phyloP scores from a whole-genome alignment of 225 moss, liverwort and hornwort species.

The Bryoerythrophyllum caledonicum region DNA sequence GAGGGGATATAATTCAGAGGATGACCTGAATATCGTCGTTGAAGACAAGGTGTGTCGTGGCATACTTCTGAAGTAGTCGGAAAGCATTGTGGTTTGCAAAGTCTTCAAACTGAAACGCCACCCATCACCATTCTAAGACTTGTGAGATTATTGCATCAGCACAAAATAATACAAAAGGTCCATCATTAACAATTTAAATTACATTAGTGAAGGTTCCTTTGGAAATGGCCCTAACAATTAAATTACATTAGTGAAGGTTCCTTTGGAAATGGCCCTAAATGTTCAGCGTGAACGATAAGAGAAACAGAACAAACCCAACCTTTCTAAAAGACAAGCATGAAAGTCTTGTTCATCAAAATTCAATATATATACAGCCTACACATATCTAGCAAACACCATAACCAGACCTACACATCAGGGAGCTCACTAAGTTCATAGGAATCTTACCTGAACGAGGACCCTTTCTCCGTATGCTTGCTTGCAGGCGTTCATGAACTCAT shows the following conservation, averaged over 20 bases:
- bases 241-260: background rate
- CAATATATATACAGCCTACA: background rate
- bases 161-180: background rate
- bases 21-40: constrained; percentile 91
- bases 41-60: constrained; percentile 73
- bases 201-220: background rate
- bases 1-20: constrained; percentile 10
- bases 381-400: background rate
- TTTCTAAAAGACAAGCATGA: constrained; percentile 9
- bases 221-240: background rate
- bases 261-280: background rate
- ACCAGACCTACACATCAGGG: constrained; percentile 3
- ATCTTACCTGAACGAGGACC: constrained; percentile 76
- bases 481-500: constrained; percentile 81
- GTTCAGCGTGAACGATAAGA: background rate
- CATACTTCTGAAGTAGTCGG: constrained; percentile 75
- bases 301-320: constrained; percentile 16
- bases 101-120: constrained; percentile 74
- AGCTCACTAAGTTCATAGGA: constrained; percentile 10
- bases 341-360: constrained; percentile 1
- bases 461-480: constrained; percentile 89
- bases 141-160: constrained; percentile 10
- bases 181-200: constrained; percentile 3
- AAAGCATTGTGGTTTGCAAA: constrained; percentile 94
- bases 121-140: constrained; percentile 19